Percentiles rank a stretch among this genome's conserved stretches.
phyloP scores from a whole-genome alignment of 139 green algal genomes.

The Deuterostichococcus epilithicus region DNA sequence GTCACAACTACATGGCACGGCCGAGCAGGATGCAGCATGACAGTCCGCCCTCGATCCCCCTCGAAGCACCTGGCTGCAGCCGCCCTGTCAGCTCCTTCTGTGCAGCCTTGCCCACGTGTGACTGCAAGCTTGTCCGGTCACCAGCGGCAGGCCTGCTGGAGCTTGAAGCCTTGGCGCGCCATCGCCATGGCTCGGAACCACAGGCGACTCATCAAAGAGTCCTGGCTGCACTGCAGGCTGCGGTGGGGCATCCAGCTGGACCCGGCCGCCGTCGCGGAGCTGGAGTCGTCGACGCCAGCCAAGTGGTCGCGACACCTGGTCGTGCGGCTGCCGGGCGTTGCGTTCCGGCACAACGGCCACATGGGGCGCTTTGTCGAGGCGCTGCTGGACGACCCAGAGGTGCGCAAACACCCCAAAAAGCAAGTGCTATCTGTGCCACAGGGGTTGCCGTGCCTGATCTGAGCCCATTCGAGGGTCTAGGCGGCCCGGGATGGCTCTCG shows the following conservation, averaged over 20 bases:
- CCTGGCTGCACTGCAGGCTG: conserved; percentile 25
- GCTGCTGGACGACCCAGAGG: conserved; percentile 19
- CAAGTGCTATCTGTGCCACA: too few relatives aligned
- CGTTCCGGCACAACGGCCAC: conserved; percentile 54
- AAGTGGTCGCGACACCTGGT: conserved; percentile 84
- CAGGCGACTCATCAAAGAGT: not conserved
- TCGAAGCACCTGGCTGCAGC: too few relatives aligned
- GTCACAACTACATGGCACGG: too few relatives aligned
- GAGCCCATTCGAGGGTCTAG: too few relatives aligned
- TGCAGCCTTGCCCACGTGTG: too few relatives aligned
- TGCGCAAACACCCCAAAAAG: too few relatives aligned
- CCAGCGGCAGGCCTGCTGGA: not conserved
- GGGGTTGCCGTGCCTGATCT: conserved; percentile 16
- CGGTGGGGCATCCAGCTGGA: conserved; percentile 28
- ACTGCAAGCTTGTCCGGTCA: too few relatives aligned
- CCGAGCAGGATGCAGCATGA: too few relatives aligned
- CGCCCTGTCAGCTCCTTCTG: too few relatives aligned
- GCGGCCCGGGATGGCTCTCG: not conserved
- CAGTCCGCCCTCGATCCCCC: too few relatives aligned
- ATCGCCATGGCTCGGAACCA: not conserved
- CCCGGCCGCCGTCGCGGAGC: conserved; percentile 52
- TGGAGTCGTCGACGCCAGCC: conserved; percentile 59
- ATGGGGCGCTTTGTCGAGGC: conserved; percentile 43
- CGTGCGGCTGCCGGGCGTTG: conserved; percentile 53
- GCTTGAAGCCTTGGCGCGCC: not conserved